These are phyloP conservation scores for Flaveria linearis DNA, from an alignment of 129 eudicot species.

Conservation along the genomic window DNA sequence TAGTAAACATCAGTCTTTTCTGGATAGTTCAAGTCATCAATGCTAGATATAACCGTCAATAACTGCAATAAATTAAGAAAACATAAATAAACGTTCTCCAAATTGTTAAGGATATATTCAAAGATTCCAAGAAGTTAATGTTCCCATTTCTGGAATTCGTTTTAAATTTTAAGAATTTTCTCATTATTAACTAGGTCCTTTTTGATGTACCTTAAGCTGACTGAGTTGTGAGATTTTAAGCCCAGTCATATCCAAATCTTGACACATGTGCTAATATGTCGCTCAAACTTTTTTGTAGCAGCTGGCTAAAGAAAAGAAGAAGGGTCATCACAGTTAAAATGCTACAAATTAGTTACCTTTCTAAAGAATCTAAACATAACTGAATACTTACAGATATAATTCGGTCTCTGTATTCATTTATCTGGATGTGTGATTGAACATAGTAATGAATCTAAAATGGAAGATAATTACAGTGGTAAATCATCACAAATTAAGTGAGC, in stretches of 20 bases:
- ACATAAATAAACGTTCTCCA: not conserved
- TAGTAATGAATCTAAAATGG: conserved; percentile 75
- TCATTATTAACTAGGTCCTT: not conserved
- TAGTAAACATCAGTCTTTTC: conserved; percentile 91
- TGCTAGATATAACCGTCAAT: conserved; percentile 82
- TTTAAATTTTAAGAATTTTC: conserved; percentile 1
- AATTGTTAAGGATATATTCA: not conserved
- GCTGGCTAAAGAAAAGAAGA: conserved; percentile 49
- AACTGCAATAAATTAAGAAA: conserved; percentile 52
- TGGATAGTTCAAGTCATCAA: conserved; percentile 96
- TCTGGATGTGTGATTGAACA: conserved; percentile 96
- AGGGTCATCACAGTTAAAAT: not conserved
- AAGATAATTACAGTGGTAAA: conserved; percentile 4
- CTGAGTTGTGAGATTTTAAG: conserved; percentile 80
- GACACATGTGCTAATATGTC: conserved; percentile 73
- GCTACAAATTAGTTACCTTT: not conserved
- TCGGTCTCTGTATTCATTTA: conserved; percentile 94
- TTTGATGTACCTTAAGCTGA: conserved; percentile 68
- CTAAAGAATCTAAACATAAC: conserved; percentile 14
- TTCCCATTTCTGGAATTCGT: conserved; percentile 14
- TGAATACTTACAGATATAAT: conserved; percentile 62
- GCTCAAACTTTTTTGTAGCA: conserved; percentile 64
- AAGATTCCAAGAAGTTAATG: not conserved
- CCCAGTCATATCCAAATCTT: conserved; percentile 95
- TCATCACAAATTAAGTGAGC: not conserved